Evolutionary conservation across 805 yeast genomes (phyloP), one percentile per base, ranked within the genome.

Genomic region (Schwanniomyces occidentalis): DNA sequence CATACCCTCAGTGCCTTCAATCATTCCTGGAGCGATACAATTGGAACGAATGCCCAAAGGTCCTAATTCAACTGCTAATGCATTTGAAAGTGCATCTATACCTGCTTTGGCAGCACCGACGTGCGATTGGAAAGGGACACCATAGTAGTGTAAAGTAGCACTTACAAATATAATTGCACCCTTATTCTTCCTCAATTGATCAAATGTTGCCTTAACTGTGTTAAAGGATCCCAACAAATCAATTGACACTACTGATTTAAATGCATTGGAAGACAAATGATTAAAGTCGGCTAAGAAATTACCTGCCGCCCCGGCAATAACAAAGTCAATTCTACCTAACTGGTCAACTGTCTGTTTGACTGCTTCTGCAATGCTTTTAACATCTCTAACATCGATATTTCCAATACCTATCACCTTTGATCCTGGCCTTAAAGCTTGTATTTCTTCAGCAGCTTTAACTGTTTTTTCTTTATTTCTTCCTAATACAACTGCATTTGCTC

Each of bases 91-190:
- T 3, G 96, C 95, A 57, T 91, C 98, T 26, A 91, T 74, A 16
- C 96, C 98, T 1, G 97, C 96, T 62, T 91, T 91, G 3, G 97
- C 97, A 0, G 97, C 96, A 5, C 90, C 83, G 3, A 89, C 96
- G 52, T 91, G 97, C 5, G 80, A 51, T 62, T 91, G 97, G 65
- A 84, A 80, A 9, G 96, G 95, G 18, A 85, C 78, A 8, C 97
- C 97, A 49, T 79, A 76, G 59, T 85, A 86, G 61, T 91, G 97
- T 41, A 91, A 72, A 2, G 97, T 90, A 2, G 98, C 95, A 31
- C 90, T 77, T 13, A 91, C 85, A 49, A 90, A 88, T 8, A 90
- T 46, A 10, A 87, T 69, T 2, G 79, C 63, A 16, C 98, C 97
- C 58, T 78, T 79, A 49, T 74, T 75, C 51, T 73, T 67, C 30